A percentile compares a stretch with the other conserved stretches of the same genome.
Conservation (phyloP, 163 green algal genomes). For the Coccomyxa subellipsoidea region DNA sequence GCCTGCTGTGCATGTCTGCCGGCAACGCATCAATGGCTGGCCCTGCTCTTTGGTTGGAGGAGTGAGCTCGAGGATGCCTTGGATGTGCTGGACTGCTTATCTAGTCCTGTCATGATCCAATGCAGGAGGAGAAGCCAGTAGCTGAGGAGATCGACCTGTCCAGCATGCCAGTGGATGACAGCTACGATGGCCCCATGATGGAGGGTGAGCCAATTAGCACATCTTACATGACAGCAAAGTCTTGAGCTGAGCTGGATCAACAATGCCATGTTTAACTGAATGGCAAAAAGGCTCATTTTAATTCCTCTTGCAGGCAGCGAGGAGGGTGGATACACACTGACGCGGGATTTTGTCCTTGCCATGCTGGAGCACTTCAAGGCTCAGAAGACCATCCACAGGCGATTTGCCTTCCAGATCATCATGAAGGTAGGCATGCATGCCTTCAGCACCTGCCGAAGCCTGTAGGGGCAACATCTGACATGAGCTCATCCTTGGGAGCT, state of each 20-base stretch:
- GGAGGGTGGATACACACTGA: conserved; percentile 66
- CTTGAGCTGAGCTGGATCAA: too few species aligned
- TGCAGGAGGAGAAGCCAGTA: conserved; percentile 49
- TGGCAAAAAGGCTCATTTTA: too few species aligned
- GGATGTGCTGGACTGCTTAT: too few species aligned
- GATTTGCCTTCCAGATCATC: conserved; percentile 93
- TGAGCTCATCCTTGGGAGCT: too few species aligned
- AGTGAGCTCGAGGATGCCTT: too few species aligned
- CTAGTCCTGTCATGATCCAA: too few species aligned
- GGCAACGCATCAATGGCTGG: too few species aligned
- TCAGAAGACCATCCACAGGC: conserved; percentile 80
- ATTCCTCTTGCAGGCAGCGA: conserved; percentile 44
- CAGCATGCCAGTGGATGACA: conserved; percentile 74
- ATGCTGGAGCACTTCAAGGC: conserved; percentile 92
- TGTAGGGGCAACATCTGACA: background rate
- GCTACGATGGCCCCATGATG: conserved; percentile 84
- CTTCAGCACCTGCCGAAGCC: background rate
- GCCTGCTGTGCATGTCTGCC: background rate
- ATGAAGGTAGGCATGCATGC: conserved; percentile 38
- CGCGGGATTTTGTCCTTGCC: conserved; percentile 77
- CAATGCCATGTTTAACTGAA: too few species aligned
- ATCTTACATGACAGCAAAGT: too few species aligned
- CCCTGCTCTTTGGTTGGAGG: too few species aligned
- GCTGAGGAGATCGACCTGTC: conserved; percentile 66
- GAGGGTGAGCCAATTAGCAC: conserved; percentile 39